Conservation (phyloP, 2,329 filamentous ascomycete species). For the Aureobasidium zeae region DNA sequence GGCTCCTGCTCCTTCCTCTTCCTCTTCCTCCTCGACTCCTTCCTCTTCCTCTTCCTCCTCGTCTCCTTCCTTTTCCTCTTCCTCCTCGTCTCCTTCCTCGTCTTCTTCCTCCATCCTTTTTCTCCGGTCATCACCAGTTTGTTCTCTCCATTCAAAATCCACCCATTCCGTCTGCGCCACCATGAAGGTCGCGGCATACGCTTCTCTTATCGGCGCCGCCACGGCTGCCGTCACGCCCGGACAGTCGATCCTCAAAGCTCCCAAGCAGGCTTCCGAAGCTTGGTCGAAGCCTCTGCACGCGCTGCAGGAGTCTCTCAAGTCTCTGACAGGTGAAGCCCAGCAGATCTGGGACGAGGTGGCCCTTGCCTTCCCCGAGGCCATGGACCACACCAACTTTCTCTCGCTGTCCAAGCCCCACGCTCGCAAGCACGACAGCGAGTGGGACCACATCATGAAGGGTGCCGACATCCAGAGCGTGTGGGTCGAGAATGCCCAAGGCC, state of each 20-base stretch:
- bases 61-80: background rate
- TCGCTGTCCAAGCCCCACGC: conserved; percentile 75
- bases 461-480: conserved; percentile 75
- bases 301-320: conserved; percentile 55
- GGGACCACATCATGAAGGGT: conserved; percentile 87
- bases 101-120: background rate
- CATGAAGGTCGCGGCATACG: conserved; percentile 78
- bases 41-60: background rate
- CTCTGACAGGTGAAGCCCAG: conserved; percentile 62
- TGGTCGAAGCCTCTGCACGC: conserved; percentile 51
- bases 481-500: conserved; percentile 64
- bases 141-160: background rate
- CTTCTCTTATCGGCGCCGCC: conserved; percentile 73
- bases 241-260: conserved; percentile 62
- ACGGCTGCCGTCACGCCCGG: conserved; percentile 58
- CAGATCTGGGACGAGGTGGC: conserved; percentile 83
- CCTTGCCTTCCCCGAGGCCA: conserved; percentile 69
- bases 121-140: background rate
- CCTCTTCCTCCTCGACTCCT: conserved; percentile 4
- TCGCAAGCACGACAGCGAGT: conserved; percentile 69
- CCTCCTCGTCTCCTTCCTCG: conserved; percentile 1
- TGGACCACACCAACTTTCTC: conserved; percentile 60
- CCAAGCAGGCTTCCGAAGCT: conserved; percentile 42
- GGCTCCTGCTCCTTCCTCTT: conserved; percentile 17
- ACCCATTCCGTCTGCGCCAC: conserved; percentile 27